Percentiles rank a stretch among this genome's conserved stretches.
phyloP scores from a whole-genome alignment of 2,329 filamentous ascomycete genomes.

The Scolecobasidium constrictum region DNA sequence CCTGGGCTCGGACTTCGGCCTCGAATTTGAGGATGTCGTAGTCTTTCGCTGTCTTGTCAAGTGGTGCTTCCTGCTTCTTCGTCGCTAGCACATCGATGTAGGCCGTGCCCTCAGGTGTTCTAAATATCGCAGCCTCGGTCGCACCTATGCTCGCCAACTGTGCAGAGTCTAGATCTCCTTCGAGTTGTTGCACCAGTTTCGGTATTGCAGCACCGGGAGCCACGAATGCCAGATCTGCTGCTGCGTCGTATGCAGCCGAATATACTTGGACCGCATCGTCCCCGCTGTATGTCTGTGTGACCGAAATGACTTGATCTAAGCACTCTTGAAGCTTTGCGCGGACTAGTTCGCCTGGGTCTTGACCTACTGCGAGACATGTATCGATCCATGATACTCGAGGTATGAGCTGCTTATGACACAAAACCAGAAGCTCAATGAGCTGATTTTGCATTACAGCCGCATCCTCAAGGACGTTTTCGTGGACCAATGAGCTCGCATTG shows the following conservation, averaged over 20 bases:
- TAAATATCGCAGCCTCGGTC: conserved; percentile 84
- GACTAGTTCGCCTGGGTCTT: conserved; percentile 75
- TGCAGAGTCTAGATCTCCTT: conserved; percentile 57
- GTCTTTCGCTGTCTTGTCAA: conserved; percentile 86
- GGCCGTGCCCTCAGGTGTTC: conserved; percentile 75
- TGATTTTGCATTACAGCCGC: conserved; percentile 51
- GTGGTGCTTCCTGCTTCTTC: conserved; percentile 57
- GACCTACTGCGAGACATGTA: conserved; percentile 63
- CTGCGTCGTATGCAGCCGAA: conserved; percentile 68
- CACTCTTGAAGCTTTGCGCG: conserved; percentile 51
- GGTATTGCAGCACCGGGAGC: conserved; percentile 74
- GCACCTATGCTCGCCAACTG: conserved; percentile 66
- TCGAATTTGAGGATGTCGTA: conserved; percentile 98
- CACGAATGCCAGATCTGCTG: conserved; percentile 87
- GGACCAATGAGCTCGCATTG: conserved; percentile 4
- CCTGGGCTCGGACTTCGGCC: conserved; percentile 72
- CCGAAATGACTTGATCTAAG: conserved; percentile 53
- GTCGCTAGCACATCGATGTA: conserved; percentile 88
- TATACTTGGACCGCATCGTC: conserved; percentile 33
- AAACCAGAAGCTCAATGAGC: conserved; percentile 64
- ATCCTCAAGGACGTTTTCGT: conserved; percentile 16
- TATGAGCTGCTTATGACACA: conserved; percentile 69
- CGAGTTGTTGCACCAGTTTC: conserved; percentile 62
- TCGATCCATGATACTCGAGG: conserved; percentile 81
- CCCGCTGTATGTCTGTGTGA: conserved; percentile 21